These are phyloP conservation scores for Amyloporia xantha DNA, from an alignment of 768 basidiomycete genomes.

Conservation along the genomic window DNA sequence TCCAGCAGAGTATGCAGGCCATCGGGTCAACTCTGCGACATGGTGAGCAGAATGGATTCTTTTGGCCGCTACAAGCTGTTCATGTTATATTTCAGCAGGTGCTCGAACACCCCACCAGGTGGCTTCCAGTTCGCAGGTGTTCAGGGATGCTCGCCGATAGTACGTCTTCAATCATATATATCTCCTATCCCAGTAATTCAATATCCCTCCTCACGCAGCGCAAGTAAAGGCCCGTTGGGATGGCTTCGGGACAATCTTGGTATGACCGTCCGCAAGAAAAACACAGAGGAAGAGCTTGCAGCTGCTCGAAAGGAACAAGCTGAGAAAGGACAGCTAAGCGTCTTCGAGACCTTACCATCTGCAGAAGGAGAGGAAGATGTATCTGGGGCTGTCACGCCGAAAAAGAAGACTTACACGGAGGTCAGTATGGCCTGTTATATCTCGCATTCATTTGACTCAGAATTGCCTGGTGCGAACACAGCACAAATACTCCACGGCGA, in stretches of 20 bases:
- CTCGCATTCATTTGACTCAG: constrained; percentile 6
- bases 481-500: constrained; percentile 91
- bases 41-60: constrained; percentile 6
- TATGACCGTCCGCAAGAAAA: constrained; percentile 40
- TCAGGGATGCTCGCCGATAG: constrained; percentile 38
- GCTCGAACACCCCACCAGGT: constrained; percentile 11
- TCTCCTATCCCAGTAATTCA: neutral
- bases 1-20: constrained; percentile 13
- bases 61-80: neutral
- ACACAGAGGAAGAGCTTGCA: constrained; percentile 36
- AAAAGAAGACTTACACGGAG: constrained; percentile 20
- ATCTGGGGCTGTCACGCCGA: constrained; percentile 3
- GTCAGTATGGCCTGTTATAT: constrained; percentile 14
- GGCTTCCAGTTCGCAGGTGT: constrained; percentile 17
- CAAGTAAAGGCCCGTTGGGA: constrained; percentile 42
- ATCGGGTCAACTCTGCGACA: constrained; percentile 12
- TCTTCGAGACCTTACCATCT: constrained; percentile 20
- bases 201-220: constrained; percentile 33
- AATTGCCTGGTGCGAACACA: constrained; percentile 24
- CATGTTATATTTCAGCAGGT: neutral
- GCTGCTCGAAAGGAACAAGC: constrained; percentile 19
- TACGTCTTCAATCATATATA: constrained; percentile 23
- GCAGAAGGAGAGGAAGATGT: constrained; percentile 8
- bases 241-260: constrained; percentile 60
- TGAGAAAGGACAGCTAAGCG: constrained; percentile 22